Base-by-base conservation (phyloP, 352 stramenopile species). In the Nothophytophthora sp. region DNA sequence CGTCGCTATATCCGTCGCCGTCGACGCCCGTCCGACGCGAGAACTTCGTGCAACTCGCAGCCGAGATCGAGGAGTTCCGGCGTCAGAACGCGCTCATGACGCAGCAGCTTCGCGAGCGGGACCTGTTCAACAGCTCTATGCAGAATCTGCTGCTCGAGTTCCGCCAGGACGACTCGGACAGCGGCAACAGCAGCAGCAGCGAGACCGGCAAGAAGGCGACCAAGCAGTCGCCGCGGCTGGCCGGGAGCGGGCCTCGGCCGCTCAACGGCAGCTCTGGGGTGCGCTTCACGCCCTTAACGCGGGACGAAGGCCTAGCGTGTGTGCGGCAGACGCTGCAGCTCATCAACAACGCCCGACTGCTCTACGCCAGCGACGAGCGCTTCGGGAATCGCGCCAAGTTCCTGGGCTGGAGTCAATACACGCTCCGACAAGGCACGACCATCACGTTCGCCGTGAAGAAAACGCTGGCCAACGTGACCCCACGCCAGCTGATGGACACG, bases 361-460 rank as follows among this genome's bases (percentile, higher is more conserved):
- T 64, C 15, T 67, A 77, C 47, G 66, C 50, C 3, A 56, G 35
- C n/a, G 60, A 73, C 30, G 35, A 56, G n/a, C 55, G 46, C 16
- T 70, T 68, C 48, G 39, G 28, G 11, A 58, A 53, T 33, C 54
- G 60, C 11, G 69, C 63, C 36, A 62, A 34, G 59, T 84, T 63
- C 73, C 78, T 72, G 39, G 76, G 63, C 22, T 88, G 73, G 72
- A 76, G 43, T 15, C 74, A 86, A 27, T 73, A 68, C 33, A 72
- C 69, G 22, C 48, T 57, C 24, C 71, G 60, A 0, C 47, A 66
- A 19, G 69, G 63, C 33, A 38, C 67, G 19, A 75, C 69, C 13
- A 74, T 86, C 50, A 75, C 60, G 15, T 88, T 88, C 40, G 61
- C 63, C 0, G 63, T 83, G 18, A 57, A 76, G 29, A 85, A 88